Evolutionary conservation across 2,329 filamentous ascomycete species (phyloP).

Genomic region (Cucurbitaria berberidis): DNA sequence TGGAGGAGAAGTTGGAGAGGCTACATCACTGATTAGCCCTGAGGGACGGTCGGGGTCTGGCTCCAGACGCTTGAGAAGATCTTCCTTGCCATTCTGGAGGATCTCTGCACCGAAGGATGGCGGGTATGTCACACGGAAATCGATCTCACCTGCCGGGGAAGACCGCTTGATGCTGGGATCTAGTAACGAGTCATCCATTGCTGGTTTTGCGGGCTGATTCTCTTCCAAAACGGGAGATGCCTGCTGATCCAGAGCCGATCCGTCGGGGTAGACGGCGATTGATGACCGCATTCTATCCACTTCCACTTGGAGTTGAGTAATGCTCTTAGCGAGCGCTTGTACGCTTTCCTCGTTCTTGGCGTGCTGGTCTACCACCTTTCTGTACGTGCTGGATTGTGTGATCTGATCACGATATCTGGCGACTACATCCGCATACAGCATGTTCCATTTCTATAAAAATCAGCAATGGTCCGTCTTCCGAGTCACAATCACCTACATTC

Average conservation of each 20-base stretch:
- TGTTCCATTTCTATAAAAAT: slow-evolving; percentile 48
- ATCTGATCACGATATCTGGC: slow-evolving; percentile 49
- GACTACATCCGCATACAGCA: slow-evolving; percentile 50
- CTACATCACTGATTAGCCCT: slow-evolving; percentile 48
- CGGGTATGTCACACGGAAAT: slow-evolving; percentile 58
- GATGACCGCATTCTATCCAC: slow-evolving; percentile 47
- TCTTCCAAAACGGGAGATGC: slow-evolving; percentile 20
- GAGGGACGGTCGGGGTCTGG: slow-evolving; percentile 52
- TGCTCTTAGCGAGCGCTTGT: slow-evolving; percentile 48
- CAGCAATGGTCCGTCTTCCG: slow-evolving; percentile 6
- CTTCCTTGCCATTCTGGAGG: slow-evolving; percentile 57
- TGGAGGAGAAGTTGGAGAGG: slow-evolving; percentile 48
- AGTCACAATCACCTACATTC: slow-evolving; percentile 29
- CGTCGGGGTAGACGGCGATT: slow-evolving; percentile 36
- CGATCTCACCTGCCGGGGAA: slow-evolving; percentile 51
- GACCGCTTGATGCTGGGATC: slow-evolving; percentile 46
- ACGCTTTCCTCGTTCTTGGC: slow-evolving; percentile 49
- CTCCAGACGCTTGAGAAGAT: slow-evolving; percentile 58
- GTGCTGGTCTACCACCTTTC: slow-evolving; percentile 46
- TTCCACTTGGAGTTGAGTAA: slow-evolving; percentile 50
- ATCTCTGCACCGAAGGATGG: slow-evolving; percentile 57
- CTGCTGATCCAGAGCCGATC: slow-evolving; percentile 16
- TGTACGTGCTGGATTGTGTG: slow-evolving; percentile 44
- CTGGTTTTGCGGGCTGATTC: slow-evolving; percentile 25
- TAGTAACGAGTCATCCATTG: slow-evolving; percentile 38